Percentiles rank a stretch among this genome's conserved stretches.
Evolutionary conservation across 768 basidiomycete species (phyloP).

Genomic region (Mycena chlorophos): DNA sequence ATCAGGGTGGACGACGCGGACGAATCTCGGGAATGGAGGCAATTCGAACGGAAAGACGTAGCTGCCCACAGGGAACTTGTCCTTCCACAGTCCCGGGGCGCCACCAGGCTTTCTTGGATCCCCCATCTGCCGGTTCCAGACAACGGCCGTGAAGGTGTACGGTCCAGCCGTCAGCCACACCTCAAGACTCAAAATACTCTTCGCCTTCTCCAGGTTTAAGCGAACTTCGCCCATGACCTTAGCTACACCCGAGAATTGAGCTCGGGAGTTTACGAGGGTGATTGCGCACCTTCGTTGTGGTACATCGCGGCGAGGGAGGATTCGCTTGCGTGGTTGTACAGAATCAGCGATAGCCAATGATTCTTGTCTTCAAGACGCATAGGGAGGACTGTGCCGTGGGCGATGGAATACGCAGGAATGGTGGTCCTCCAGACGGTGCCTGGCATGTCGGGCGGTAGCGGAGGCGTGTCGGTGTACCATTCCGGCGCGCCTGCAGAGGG

Average conservation of each 20-base stretch:
- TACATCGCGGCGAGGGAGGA: constrained; percentile 18
- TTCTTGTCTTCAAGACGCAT: constrained; percentile 17
- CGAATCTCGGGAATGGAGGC: constrained; percentile 20
- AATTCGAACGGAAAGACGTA: constrained; percentile 21
- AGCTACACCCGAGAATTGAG: constrained; percentile 4
- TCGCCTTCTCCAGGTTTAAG: constrained; percentile 17
- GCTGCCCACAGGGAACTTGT: constrained; percentile 19
- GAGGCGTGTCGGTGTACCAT: constrained; percentile 14
- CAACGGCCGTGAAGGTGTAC: constrained; percentile 18
- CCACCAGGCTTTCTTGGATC: constrained; percentile 10
- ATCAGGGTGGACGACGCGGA: constrained; percentile 21
- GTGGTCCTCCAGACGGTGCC: constrained; percentile 12
- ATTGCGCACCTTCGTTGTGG: constrained; percentile 17
- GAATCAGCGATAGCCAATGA: constrained; percentile 20
- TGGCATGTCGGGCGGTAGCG: constrained; percentile 17
- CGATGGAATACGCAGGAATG: constrained; percentile 13
- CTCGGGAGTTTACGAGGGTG: no score
- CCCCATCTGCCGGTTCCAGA: constrained; percentile 21
- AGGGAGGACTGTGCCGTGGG: constrained; percentile 15
- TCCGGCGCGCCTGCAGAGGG: constrained; percentile 12
- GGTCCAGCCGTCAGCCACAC: constrained; percentile 19
- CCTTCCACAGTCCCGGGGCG: constrained; percentile 14
- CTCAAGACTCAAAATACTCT: constrained; percentile 20
- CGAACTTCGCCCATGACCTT: constrained; percentile 18
- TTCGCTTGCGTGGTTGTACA: constrained; percentile 19